Conservation (phyloP, 2,329 filamentous ascomycete species). For the Colletotrichum trifolii region DNA sequence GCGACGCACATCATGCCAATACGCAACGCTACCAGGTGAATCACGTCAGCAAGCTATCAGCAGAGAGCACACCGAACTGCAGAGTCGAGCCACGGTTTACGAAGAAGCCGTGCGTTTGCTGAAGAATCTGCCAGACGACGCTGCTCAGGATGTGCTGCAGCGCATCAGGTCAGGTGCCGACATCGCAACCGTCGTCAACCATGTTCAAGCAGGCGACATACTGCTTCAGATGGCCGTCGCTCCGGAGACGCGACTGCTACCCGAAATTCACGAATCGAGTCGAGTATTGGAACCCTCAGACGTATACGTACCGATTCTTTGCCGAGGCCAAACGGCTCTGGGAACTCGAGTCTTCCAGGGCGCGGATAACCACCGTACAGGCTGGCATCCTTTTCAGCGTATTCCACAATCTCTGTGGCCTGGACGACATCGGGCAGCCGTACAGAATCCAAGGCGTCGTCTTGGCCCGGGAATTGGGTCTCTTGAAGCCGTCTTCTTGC, state of each 20-base stretch:
- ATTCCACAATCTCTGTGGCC: slow-evolving; percentile 46
- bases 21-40: slow-evolving; percentile 38
- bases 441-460: slow-evolving; percentile 46
- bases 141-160: slow-evolving; percentile 48
- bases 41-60: slow-evolving; percentile 38
- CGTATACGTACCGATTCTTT: slow-evolving; percentile 48
- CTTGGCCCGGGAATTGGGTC: slow-evolving; percentile 46
- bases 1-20: slow-evolving; percentile 37
- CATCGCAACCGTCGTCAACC: slow-evolving; percentile 45
- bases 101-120: background rate
- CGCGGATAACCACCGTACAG: slow-evolving; percentile 49
- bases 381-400: slow-evolving; percentile 47
- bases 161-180: slow-evolving; percentile 50
- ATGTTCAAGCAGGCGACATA: slow-evolving; percentile 49
- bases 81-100: background rate
- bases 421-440: slow-evolving; percentile 50
- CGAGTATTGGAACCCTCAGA: slow-evolving; percentile 50
- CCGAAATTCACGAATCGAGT: slow-evolving; percentile 42
- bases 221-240: slow-evolving; percentile 51
- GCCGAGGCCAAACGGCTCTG: slow-evolving; percentile 52
- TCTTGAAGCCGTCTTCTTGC: slow-evolving; percentile 40
- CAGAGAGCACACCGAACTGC: background rate
- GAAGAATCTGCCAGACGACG: slow-evolving; percentile 35
- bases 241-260: slow-evolving; percentile 50
- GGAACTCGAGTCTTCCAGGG: slow-evolving; percentile 45